phyloP scores from a whole-genome alignment of 73 alveolate genomes.

The Paramecium sonneborni region DNA sequence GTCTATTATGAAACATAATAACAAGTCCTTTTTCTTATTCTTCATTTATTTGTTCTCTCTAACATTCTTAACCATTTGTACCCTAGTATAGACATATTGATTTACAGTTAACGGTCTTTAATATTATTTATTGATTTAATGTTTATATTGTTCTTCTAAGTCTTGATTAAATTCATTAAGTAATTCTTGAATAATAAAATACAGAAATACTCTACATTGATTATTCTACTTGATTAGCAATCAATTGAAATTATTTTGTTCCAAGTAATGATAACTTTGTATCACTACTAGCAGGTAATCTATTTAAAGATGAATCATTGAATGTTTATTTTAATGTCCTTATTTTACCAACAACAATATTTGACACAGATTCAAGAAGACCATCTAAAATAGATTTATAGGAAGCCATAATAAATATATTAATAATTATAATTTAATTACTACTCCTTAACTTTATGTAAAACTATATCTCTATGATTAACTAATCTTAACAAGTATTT shows the following conservation, averaged over 20 bases:
- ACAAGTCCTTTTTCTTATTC: constrained; percentile 14
- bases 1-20: neutral
- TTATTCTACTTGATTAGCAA: neutral
- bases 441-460: too few species aligned
- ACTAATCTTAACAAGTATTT: too few species aligned
- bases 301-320: neutral
- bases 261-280: neutral
- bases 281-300: constrained; percentile 35
- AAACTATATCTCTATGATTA: too few species aligned
- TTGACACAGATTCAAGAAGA: neutral
- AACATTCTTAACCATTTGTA: constrained; percentile 8
- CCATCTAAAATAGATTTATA: neutral
- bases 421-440: too few species aligned
- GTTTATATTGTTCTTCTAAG: neutral
- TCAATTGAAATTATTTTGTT: neutral
- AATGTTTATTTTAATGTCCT: neutral
- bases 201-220: neutral
- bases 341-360: neutral
- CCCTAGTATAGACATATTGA: neutral
- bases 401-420: too few species aligned
- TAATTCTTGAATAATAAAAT: neutral
- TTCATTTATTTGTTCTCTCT: constrained; percentile 1
- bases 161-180: neutral
- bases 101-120: constrained; percentile 9
- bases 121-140: neutral